Evolutionary conservation across 257 asterid species (phyloP), one percentile per base, ranked within the genome.

Genomic region (Nicotiana knightiana): DNA sequence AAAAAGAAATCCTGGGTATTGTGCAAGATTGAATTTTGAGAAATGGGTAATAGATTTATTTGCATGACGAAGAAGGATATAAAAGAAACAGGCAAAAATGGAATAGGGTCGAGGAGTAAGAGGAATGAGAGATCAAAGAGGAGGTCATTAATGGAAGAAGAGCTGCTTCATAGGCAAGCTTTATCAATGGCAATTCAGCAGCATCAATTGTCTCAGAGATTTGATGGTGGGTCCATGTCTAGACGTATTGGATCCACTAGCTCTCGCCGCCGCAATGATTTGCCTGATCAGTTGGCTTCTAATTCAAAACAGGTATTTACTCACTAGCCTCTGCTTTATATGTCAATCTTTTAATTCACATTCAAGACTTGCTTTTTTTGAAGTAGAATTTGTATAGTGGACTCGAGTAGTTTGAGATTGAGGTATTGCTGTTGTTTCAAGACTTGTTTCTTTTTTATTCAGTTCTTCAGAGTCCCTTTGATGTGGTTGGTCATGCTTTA

Each of bases 101-200:
- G 88, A 85, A 81, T 88, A 83, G 93, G 94, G 86, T 94, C 98
- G 57, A 93, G 88, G 55, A 94, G 96, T 87, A 92, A 85, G 88
- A 90, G 97, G 89, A 90, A 86, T 61, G 91, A 90, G n/a, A 84
- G 89, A 85, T 90, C 98, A 12, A 91, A 85, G 89, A 90, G 97
- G 84, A 91, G 88, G 89, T 89, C 89, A 43, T 84, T 89, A 80
- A 81, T 85, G 89, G 97, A 94, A 58, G 99, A 96, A 65, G 98
- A 94, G 81, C 82, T 94, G 79, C 86, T 94, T 76, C 99, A 96
- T 82, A 90, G 86, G 77, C 98, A 94, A 91, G 99, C 99, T 32
- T 90, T 96, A 10, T 91, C 97, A 16, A 89, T 94, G 98, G 99
- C 98, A 73, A 94, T 96, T 92, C 97, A 93, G 85, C 98, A 96